Evolutionary conservation across 164 flowering plant species (phyloP), one percentile per base, ranked within the genome.

Genomic region (Kingdonia uniflora): DNA sequence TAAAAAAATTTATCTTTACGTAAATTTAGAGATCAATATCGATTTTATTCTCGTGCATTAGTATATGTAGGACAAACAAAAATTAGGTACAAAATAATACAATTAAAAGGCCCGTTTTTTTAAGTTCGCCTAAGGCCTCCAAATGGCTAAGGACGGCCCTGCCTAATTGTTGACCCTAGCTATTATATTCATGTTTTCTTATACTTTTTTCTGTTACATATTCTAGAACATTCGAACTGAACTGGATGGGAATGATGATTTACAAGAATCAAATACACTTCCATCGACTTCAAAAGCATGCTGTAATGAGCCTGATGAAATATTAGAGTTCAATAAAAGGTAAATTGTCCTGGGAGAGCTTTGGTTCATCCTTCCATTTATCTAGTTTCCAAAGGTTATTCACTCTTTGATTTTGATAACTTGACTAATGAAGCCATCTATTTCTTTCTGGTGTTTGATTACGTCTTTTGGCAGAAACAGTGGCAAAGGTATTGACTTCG

Each of bases 401-500:
- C n/a, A 52, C 51, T 61, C 49, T 42, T 52, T 42, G 48, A n/a
- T 22, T 59, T 46, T 19, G 52, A 4, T 29, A 29, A 4, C 8
- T 29, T 29, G 35, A 29, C 35, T 29, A n/a, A 29, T 29, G 35
- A 29, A 4, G 6, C 4, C 49, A 20, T 23, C n/a, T n/a, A n/a
- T 55, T 64, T 35, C 49, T 50, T 51, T 16, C 58, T 60, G 17
- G 16, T 49, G 21, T 39, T 56, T 59, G 48, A 23, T 57, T 19
- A 43, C 25, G 37, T 63, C n/a, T 60, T 64, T 61, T 21, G 51
- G 57, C 67, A 68, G 74, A 69, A 64, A 60, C 62, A 71, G 75
- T 71, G 71, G 77, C 37, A n/a, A 40, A 62, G 78, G 62, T 49
- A 61, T 57, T 68, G 85, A 76, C 48, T 74, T 79, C 72, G 95